Evolutionary conservation across 352 stramenopile species (phyloP).

Genomic region (Thraustochytrium sp.): DNA sequence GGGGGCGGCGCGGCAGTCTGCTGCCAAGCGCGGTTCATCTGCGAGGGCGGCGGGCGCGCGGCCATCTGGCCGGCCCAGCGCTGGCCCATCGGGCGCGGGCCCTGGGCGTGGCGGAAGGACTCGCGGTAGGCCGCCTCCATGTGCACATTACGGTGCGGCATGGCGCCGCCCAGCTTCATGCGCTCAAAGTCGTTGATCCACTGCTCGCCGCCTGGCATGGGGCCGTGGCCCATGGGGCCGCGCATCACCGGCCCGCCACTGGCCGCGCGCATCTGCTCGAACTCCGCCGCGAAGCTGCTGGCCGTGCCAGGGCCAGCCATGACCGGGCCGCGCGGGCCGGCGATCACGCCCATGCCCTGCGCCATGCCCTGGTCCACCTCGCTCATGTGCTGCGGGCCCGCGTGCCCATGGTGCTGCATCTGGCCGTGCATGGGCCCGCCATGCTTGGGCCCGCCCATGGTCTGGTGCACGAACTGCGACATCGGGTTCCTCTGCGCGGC

Average conservation of each 20-base stretch:
- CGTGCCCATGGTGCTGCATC: constrained; percentile 19
- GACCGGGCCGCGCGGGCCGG: not conserved
- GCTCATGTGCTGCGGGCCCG: not conserved
- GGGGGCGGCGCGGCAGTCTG: constrained; percentile 10
- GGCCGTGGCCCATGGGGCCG: constrained; percentile 17
- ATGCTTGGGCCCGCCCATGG: constrained; percentile 25
- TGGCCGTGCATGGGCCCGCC: not conserved
- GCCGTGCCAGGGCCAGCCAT: constrained; percentile 24
- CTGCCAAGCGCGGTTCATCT: constrained; percentile 29
- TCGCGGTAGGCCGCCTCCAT: constrained; percentile 36
- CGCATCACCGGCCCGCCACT: constrained; percentile 6
- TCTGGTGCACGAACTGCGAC: constrained; percentile 39
- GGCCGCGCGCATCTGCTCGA: constrained; percentile 12
- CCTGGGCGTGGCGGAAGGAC: not conserved
- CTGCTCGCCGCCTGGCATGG: not conserved
- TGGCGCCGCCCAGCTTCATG: constrained; percentile 26
- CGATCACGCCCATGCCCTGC: constrained; percentile 29
- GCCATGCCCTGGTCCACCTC: constrained; percentile 36
- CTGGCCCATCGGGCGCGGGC: constrained; percentile 24
- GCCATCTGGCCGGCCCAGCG: constrained; percentile 36
- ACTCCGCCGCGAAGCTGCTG: constrained; percentile 12
- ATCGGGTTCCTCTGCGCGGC: constrained; percentile 33
- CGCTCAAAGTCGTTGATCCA: constrained; percentile 43
- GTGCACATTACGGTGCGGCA: constrained; percentile 10
- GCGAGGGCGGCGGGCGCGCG: not conserved